Percentiles rank a stretch among this genome's conserved stretches.
Evolutionary conservation across 306 rosid genomes (phyloP).

Genomic region (Cyclanthera cordifolia): DNA sequence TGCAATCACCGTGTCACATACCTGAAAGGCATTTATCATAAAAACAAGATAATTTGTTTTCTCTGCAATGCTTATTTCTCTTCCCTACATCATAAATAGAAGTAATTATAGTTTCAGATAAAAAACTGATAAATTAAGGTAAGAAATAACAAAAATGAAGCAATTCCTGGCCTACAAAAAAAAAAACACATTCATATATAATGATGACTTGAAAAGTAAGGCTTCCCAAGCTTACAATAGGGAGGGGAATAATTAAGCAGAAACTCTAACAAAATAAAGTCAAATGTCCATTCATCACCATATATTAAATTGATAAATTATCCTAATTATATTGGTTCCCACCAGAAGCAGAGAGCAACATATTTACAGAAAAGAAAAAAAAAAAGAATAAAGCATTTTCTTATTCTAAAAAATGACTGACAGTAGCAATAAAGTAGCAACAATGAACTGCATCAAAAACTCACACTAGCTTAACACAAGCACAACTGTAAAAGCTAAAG

Average conservation of each 20-base stretch:
- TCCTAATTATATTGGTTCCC: not conserved
- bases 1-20: conserved; percentile 20
- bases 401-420: not conserved
- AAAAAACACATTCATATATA: not conserved
- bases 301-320: not conserved
- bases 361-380: not conserved
- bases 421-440: not conserved
- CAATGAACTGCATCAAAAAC: not conserved
- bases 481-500: not conserved
- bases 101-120: conserved; percentile 15
- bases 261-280: not conserved
- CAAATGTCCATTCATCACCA: not conserved
- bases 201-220: not conserved
- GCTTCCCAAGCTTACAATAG: not conserved
- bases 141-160: not conserved
- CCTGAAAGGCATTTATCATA: conserved; percentile 96
- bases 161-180: not conserved
- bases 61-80: conserved; percentile 71
- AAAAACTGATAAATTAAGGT: not conserved
- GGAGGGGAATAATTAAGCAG: not conserved
- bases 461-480: not conserved
- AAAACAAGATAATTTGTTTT: conserved; percentile 89
- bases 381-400: not conserved
- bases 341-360: not conserved
- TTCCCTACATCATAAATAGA: conserved; percentile 51